Evolutionary conservation across 2,329 filamentous ascomycete genomes (phyloP), one percentile per base, ranked within the genome.

Genomic region (Pseudocercospora vitis): DNA sequence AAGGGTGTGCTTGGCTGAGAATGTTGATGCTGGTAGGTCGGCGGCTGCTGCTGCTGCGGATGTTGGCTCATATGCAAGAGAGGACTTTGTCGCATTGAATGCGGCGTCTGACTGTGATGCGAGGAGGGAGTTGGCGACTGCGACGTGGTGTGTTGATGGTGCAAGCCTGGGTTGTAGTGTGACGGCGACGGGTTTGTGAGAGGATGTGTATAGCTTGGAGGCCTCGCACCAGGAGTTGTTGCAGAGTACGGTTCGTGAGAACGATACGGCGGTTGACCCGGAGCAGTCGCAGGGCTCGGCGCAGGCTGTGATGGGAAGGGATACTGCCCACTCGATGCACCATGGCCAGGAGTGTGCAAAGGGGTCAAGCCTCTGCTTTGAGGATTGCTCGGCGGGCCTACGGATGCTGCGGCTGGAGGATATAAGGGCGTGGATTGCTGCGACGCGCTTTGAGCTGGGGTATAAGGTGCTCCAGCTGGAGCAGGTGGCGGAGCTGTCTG

Each of bases 1-100:
- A 79, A 67, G 19, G 78, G 78, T 11, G 77, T 79, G 37, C 71
- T 72, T 9, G 76, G 74, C 53, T 79, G 72, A 4, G 76, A 76
- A 14, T 70, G 68, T 50, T 79, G 72, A 9, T 75, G 76, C 14
- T 45, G 24, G 21, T 69, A 66, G 31, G 60, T 52, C 28, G 52
- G 35, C 35, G 48, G 50, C 24, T 50, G 52, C 39, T 47, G 53
- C 39, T 23, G 67, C 32, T 57, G 65, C 54, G 49, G 65, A 58
- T 66, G 68, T 59, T 59, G 44, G 19, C 51, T 52, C 46, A 55
- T 52, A 6, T 51, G 53, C 24, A 62, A 49, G 5, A 65, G 53
- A 23, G 68, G 67, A 50, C 65, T 68, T 35, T 68, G 66, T 28
- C 65, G 63, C 12, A 68, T 54, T 5, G 63, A 63, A 23, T 67